Base-by-base conservation (phyloP, 2,329 filamentous ascomycete species). In the Apiospora kogelbergensis region DNA sequence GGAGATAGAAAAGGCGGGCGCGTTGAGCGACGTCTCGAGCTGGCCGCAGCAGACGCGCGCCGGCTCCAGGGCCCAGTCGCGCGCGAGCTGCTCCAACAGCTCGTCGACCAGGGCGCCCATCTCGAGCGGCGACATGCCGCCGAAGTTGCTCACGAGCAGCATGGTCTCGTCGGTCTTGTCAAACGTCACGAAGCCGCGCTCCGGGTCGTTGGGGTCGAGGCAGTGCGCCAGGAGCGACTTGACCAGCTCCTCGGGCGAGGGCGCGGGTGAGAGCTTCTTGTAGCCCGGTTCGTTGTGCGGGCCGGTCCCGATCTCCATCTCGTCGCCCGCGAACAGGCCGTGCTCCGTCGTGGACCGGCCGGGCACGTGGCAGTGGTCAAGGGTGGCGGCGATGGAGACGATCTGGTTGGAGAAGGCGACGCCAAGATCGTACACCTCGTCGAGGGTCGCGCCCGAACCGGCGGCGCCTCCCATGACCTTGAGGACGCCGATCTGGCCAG, bases 1-100 rank as follows among this genome's bases (percentile, higher is more conserved):
- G 3, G 90, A 91, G 6, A 93, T 84, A 17, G 89, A 91, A 75
- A 93, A 93, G 0, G 90, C 91, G 0, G 90, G 86, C 0, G 90
- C 91, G 72, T 93, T 93, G 74, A 93, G 84, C 20, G 89, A 92
- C 0, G 91, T 93, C 84, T 93, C 91, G 68, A 90, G 85, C 37
- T 88, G 89, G 1, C 91, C 91, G 0, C 85, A 81, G 66, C 88
- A 84, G 66, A 91, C 84, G 40, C 91, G 83, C 3, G 83, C 82
- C 0, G 86, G 86, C 63, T 80, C 77, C 5, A 88, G 81, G 6
- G 80, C 79, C 84, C 85, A 89, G 70, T 82, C 76, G 0, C 69
- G 71, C 7, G 78, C 79, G 13, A 89, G 78, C 74, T 88, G 86
- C 46, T 81, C 80, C 7, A 87, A 81, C 13, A 88, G 75, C 76